Base-by-base conservation (phyloP, 768 basidiomycete species). In the Pulveroboletus sp. region DNA sequence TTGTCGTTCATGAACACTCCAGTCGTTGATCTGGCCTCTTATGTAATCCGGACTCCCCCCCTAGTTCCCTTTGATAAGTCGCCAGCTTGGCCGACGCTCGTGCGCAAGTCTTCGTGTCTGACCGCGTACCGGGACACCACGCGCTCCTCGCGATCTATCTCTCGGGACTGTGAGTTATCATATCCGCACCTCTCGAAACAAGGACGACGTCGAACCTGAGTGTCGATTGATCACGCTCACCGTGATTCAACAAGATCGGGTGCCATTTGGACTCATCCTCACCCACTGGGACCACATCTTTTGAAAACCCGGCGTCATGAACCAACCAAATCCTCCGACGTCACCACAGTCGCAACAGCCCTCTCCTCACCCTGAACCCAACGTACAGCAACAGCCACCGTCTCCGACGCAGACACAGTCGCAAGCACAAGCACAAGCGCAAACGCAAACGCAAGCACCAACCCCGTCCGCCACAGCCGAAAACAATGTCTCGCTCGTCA, bases 401-500 rank as follows among this genome's bases (percentile, higher is more conserved):
- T 55, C 56, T 24, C 47, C 61, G 21, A 35, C 41, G 3, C 47
- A 50, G 31, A 44, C 59, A 1, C 31, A 32, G 13, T 11, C 31
- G 11, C 31, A 32, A 5, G 13, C 31, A 32, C 31, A 32, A 11
- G 51, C 56, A 15, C 47, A 61, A 24, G 28, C 41, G 3, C 58
- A 61, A 33, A 14, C 41, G 6, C 57, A 52, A 10, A 46, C 54
- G 1, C 50, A 46, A 24, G 30, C 17, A 8, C 57, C 53, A 9
- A 36, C 49, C 4, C 37, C 56, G 9, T 43, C 51, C 7, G 30
- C 24, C 9, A 6, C 31, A 17, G 39, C 48, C 11, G 54, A 59
- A 5, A 37, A 17, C 38, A 51, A 46, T 18, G 43, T 60, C 13
- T 69, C 72, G 17, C 67, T 78, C 17, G 71, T 72, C 61, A 61